Evolutionary conservation across 257 asterid genomes (phyloP).

Genomic region (Penstemon newberryi): DNA sequence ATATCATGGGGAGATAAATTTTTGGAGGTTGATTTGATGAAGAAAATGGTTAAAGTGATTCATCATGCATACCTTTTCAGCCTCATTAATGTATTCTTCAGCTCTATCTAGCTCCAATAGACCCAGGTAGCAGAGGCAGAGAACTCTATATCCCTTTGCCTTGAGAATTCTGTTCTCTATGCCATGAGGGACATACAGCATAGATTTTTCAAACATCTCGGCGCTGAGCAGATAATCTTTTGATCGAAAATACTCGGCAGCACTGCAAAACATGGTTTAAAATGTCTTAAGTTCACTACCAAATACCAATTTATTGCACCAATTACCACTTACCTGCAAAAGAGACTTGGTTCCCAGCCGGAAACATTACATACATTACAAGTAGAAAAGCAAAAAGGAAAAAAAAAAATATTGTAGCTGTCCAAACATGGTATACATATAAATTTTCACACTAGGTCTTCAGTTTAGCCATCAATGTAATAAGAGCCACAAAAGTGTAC

Average conservation of each 20-base stretch:
- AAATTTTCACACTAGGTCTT: neutral
- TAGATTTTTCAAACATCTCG: constrained; percentile 84
- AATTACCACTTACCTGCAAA: neutral
- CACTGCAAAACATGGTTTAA: constrained; percentile 49
- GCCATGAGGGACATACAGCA: constrained; percentile 81
- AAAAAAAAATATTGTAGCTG: constrained; percentile 5
- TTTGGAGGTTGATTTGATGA: constrained; percentile 16
- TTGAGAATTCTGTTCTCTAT: constrained; percentile 71
- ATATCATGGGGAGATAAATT: constrained; percentile 8
- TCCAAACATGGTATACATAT: neutral
- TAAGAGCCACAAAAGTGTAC: neutral
- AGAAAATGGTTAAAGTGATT: constrained; percentile 22
- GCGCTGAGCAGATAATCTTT: constrained; percentile 78
- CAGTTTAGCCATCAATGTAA: constrained; percentile 8
- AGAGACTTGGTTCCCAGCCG: constrained; percentile 8
- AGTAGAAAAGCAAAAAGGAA: constrained; percentile 3
- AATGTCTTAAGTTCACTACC: constrained; percentile 20
- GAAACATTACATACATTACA: neutral
- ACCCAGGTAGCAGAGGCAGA: constrained; percentile 87
- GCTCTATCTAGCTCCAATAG: constrained; percentile 88
- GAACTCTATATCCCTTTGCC: constrained; percentile 90
- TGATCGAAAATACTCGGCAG: constrained; percentile 77
- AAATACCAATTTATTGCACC: neutral
- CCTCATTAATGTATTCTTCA: constrained; percentile 92
- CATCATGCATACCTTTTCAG: constrained; percentile 68